phyloP scores from a whole-genome alignment of 2,329 filamentous ascomycete genomes.

The Penicillium sp. region DNA sequence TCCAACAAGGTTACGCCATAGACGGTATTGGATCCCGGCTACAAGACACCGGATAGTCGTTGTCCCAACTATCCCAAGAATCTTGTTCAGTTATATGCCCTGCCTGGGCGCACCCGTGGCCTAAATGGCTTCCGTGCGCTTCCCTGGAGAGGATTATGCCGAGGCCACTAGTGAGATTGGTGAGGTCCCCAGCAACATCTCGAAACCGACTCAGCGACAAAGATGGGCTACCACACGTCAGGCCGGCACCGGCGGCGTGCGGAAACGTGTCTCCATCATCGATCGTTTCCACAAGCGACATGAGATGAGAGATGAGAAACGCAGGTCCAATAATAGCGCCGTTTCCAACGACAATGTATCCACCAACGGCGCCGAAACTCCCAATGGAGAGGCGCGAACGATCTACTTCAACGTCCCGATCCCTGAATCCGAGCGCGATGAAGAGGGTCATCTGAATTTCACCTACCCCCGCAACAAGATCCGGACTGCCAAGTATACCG shows the following conservation, averaged over 20 bases:
- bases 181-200: slow-evolving; percentile 49
- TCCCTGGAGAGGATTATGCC: slow-evolving; percentile 29
- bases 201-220: slow-evolving; percentile 71
- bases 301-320: slow-evolving; percentile 68
- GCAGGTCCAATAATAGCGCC: slow-evolving; percentile 46
- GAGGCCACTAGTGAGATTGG: slow-evolving; percentile 30
- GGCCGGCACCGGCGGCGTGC: slow-evolving; percentile 69
- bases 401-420: slow-evolving; percentile 82
- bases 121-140: slow-evolving; percentile 43
- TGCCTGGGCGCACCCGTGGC: slow-evolving; percentile 24
- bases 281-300: slow-evolving; percentile 68
- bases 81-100: slow-evolving; percentile 29
- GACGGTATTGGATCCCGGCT: slow-evolving; percentile 23
- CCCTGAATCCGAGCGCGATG: slow-evolving; percentile 72
- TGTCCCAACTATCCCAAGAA: slow-evolving; percentile 13
- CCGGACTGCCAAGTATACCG: slow-evolving; percentile 94
- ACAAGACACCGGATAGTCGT: slow-evolving; percentile 30
- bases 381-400: slow-evolving; percentile 49
- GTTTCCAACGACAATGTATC: slow-evolving; percentile 34
- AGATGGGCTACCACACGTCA: slow-evolving; percentile 96
- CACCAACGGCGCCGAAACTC: slow-evolving; percentile 19
- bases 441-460: slow-evolving; percentile 71
- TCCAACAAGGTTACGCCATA: neutral
- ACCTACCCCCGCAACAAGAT: slow-evolving; percentile 92
- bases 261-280: slow-evolving; percentile 81